These are phyloP conservation scores for Avena atlantica DNA, from an alignment of 176 grass and related monocot genomes.

Conservation along the genomic window DNA sequence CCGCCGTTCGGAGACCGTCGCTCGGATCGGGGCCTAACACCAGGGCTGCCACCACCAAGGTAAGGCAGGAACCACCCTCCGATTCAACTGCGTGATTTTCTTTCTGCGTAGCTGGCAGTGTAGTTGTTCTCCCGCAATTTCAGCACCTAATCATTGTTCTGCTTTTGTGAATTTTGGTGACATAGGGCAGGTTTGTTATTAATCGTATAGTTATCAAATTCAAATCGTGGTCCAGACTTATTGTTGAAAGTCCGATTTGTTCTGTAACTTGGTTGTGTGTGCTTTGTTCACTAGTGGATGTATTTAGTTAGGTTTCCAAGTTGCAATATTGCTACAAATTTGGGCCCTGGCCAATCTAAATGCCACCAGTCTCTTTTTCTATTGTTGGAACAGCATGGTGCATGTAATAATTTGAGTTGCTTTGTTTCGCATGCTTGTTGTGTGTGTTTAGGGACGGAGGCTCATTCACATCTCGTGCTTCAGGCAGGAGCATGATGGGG, in stretches of 20 bases:
- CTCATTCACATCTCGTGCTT: conserved; percentile 57
- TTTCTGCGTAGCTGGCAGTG: not conserved
- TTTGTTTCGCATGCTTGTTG: conserved; percentile 6
- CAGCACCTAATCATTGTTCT: not conserved
- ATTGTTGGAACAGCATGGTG: not conserved
- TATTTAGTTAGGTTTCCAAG: conserved; percentile 1
- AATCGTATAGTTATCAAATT: not conserved
- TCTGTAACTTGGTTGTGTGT: not conserved
- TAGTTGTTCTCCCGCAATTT: not conserved
- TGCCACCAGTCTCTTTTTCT: conserved; percentile 6
- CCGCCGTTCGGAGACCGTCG: not conserved
- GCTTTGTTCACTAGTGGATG: not conserved
- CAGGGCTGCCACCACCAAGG: conserved; percentile 34
- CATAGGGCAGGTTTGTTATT: not conserved
- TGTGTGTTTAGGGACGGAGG: conserved; percentile 51
- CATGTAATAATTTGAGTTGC: not conserved
- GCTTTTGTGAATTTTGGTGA: not conserved
- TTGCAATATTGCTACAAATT: not conserved
- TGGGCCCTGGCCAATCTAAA: not conserved
- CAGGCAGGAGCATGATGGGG: conserved; percentile 60
- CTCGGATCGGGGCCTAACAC: not conserved
- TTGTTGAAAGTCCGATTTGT: not conserved
- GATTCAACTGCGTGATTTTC: not conserved
- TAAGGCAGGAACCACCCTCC: not conserved
- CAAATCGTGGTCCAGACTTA: not conserved